These are phyloP conservation scores for Dimocarpus longan DNA, from an alignment of 345 rosid genomes.

Conservation along the genomic window DNA sequence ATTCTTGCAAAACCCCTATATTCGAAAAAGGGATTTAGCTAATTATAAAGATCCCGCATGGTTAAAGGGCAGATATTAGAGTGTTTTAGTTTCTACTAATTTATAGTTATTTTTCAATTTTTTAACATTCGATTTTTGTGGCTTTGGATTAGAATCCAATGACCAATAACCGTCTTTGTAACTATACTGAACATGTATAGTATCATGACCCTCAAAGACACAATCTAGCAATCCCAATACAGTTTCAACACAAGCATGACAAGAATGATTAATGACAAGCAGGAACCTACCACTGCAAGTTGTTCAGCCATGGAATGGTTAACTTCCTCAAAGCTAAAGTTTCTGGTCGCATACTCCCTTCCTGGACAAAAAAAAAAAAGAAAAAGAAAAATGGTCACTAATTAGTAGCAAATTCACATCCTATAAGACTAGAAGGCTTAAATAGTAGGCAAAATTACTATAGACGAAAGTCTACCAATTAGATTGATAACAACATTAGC, in stretches of 20 bases:
- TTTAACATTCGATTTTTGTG: not conserved
- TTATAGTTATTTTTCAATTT: too few relatives aligned
- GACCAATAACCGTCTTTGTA: too few relatives aligned
- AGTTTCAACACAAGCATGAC: not conserved
- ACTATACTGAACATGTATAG: too few relatives aligned
- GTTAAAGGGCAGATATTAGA: too few relatives aligned
- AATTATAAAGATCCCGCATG: too few relatives aligned
- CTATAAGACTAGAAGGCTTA: constrained; percentile 6
- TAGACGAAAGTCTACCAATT: constrained; percentile 55
- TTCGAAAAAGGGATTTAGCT: too few relatives aligned
- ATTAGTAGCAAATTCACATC: not conserved
- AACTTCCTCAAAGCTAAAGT: constrained; percentile 93
- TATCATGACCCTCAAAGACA: too few relatives aligned
- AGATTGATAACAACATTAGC: constrained; percentile 98
- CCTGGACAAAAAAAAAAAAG: constrained; percentile 46
- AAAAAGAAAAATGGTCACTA: not conserved
- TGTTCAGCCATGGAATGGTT: constrained; percentile 82
- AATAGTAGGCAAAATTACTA: not conserved
- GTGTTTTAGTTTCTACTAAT: too few relatives aligned
- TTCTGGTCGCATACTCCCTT: constrained; percentile 90
- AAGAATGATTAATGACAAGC: constrained; percentile 9
- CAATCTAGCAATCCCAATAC: not conserved
- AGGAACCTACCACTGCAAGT: constrained; percentile 71
- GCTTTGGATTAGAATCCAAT: too few relatives aligned
- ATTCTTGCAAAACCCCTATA: too few relatives aligned